Evolutionary conservation across 352 stramenopile genomes (phyloP), one percentile per base, ranked within the genome.

Genomic region (Pythium grandisporangium): DNA sequence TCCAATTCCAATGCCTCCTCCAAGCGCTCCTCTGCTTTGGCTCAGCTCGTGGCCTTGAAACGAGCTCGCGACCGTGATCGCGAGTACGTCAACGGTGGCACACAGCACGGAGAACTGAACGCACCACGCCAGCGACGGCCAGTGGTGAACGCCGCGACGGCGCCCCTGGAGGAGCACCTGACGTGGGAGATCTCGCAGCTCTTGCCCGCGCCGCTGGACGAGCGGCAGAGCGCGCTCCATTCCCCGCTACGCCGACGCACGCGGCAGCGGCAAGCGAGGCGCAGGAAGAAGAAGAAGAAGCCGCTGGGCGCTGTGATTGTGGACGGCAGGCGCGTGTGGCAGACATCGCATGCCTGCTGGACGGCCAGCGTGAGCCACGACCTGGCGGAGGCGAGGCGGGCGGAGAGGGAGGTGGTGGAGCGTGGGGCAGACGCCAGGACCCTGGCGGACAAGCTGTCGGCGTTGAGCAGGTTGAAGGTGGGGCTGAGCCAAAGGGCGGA

Each of bases 141-240:
- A 4, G 42, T 69, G 11, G 46, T 53, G 10, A 66, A 75, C n/a
- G 55, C 59, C 12, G 56, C 49, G 6, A 64, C 63, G 0, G 53
- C 47, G 26, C 47, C 66, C 13, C 57, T 84, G 14, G 66, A 55
- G 6, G 51, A 61, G 19, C 55, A 65, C 26, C 42, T 84, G n/a
- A 85, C 69, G 22, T 78, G 76, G 24, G 61, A 85, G 45, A 77
- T 85, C 24, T 74, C 62, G 32, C 73, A 77, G 64, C 27, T 85
- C 20, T 56, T 84, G 14, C 71, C 71, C 10, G 32, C 46, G 7
- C 68, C 71, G 3, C 46, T 82, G 10, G 63, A 81, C 39, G 56
- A 51, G 11, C 54, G 69, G 10, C 69, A 85, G 47, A 75, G 57
- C 30, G 42, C 57, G 27, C 40, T 85, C 29, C 58, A 63, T 5